These are phyloP conservation scores for Tulasnella sp. DNA, from an alignment of 768 basidiomycete genomes.

Conservation along the genomic window DNA sequence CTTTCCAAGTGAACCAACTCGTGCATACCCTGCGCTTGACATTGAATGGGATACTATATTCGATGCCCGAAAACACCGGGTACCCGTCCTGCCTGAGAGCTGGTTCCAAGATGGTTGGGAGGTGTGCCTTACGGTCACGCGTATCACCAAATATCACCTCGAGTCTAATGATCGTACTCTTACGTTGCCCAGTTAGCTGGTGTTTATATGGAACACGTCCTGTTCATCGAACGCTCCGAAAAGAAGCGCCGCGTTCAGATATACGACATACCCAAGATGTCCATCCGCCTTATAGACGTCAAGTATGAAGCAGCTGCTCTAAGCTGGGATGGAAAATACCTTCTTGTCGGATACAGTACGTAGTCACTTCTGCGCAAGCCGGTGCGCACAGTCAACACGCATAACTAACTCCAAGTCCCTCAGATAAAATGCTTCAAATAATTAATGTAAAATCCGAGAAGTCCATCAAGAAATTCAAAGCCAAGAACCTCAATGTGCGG, in stretches of 20 bases:
- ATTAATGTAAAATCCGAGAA: not conserved
- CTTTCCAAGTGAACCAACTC: not conserved
- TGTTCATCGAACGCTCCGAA: not conserved
- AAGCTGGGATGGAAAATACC: not conserved
- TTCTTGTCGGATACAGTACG: not conserved
- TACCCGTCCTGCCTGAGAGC: not conserved
- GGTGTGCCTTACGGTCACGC: not conserved
- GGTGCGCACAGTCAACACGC: too few species aligned
- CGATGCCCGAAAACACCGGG: conserved; percentile 11
- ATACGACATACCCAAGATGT: not conserved
- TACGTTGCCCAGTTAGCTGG: not conserved
- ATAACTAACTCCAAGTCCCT: not conserved
- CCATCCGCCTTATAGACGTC: not conserved
- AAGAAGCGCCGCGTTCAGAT: conserved; percentile 7
- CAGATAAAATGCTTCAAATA: not conserved
- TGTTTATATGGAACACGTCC: not conserved
- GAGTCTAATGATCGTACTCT: not conserved
- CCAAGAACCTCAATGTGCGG: not conserved
- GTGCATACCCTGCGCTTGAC: not conserved
- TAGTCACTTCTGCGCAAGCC: not conserved
- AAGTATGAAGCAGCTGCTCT: not conserved
- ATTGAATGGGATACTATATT: not conserved
- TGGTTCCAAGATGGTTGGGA: conserved; percentile 10
- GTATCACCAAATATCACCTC: not conserved
- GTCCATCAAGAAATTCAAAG: not conserved